Evolutionary conservation across 352 stramenopile genomes (phyloP), one percentile per base, ranked within the genome.

Genomic region (Phytophthora sp.): DNA sequence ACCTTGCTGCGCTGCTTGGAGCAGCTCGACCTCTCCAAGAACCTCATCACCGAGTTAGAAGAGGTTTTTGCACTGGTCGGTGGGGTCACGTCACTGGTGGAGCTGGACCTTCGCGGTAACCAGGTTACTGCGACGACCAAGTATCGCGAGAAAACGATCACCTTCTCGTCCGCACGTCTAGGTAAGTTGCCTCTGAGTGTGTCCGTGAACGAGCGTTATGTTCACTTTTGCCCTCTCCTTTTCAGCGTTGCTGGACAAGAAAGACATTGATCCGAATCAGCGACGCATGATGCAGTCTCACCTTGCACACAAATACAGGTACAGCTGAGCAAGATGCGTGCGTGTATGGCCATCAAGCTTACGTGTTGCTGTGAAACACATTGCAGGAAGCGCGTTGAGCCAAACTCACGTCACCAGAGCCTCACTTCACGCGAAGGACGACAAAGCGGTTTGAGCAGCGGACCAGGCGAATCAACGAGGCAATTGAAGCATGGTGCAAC

Each of bases 261-360:
- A 91, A 50, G 76, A 90, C 29, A 73, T 94, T 18, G 76, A 91
- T 44, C 61, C 74, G 8, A 91, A 90, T 26, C 84, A 91, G 59
- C 77, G 82, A 1, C 77, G 82, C 15, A 91, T 90, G 81, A 93
- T 93, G 84, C 84, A 94, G 63, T 84, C 78, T 2, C 84, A 94
- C 42, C 57, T 90, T 12, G 86, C 84, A 1, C 85, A 91, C 76
- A 94, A 91, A 44, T 88, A 81, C 75, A 79, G 77, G 80, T 84
- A 59, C 18, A 57, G 6, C 4, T 20, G 11, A 62, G 31, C 41
- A 50, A 26, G 30, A 33, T 18, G 51, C 38, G 9, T 12, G 11
- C 24, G 23, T 35, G 35, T 53, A 35, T 13, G 11, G 5, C 24
- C 45, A 52, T 20, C 24, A 36, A 24, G 2, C 26, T 52, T 31